These are phyloP conservation scores for Pythium myriotylum DNA, from an alignment of 352 stramenopile species.

Conservation along the genomic window DNA sequence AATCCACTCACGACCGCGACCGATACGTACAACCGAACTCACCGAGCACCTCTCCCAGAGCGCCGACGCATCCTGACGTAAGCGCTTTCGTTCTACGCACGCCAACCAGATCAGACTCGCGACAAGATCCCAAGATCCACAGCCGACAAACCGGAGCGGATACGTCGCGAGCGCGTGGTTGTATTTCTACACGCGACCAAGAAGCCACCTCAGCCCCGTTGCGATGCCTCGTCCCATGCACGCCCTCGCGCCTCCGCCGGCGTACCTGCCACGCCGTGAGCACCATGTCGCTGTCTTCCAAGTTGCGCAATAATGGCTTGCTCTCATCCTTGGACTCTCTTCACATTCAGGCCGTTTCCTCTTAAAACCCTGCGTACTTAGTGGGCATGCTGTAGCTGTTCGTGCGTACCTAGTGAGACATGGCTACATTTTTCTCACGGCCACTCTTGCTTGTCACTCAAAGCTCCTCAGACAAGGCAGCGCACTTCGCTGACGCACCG, in stretches of 20 bases:
- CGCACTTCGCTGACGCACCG: no score
- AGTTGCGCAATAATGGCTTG: background rate
- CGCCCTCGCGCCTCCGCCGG: no score
- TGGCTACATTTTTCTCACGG: conserved; percentile 3
- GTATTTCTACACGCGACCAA: conserved; percentile 48
- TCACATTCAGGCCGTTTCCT: background rate
- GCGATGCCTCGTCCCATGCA: no score
- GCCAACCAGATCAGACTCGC: background rate
- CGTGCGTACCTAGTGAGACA: conserved; percentile 3
- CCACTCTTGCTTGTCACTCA: no score
- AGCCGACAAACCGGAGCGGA: conserved; percentile 43
- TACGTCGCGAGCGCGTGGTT: conserved; percentile 53
- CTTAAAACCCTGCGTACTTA: conserved; percentile 12
- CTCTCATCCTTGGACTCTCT: no score
- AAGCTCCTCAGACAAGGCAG: no score
- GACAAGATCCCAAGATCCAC: background rate
- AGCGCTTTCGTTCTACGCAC: conserved; percentile 61
- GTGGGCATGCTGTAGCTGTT: no score
- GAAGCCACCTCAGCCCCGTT: no score
- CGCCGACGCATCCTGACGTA: conserved; percentile 62
- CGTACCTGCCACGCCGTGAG: conserved; percentile 26
- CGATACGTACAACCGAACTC: no score
- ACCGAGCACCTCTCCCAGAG: conserved; percentile 72
- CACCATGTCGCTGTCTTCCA: conserved; percentile 10
- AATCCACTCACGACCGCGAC: no score